A percentile compares a stretch with the other conserved stretches of the same genome.
Conservation (phyloP, 2,329 filamentous ascomycete species). For the Alternaria incomplexa region DNA sequence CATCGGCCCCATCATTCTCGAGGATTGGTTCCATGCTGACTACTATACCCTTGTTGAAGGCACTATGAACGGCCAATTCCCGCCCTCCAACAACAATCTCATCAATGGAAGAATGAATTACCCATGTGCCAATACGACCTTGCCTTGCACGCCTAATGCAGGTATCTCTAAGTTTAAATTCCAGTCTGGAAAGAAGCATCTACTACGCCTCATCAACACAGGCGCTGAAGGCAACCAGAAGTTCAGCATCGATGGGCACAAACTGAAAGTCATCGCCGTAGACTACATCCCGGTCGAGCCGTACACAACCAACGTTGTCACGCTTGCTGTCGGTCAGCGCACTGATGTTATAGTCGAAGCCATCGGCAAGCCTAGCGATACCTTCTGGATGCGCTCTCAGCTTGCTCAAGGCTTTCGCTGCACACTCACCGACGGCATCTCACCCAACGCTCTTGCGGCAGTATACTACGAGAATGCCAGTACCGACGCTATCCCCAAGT, state of each 20-base stretch:
- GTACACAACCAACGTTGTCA: slow-evolving; percentile 48
- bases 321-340: slow-evolving; percentile 49
- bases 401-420: slow-evolving; percentile 24
- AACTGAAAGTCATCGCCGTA: slow-evolving; percentile 49
- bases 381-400: slow-evolving; percentile 49
- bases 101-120: slow-evolving; percentile 32
- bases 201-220: slow-evolving; percentile 51
- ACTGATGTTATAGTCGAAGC: slow-evolving; percentile 45
- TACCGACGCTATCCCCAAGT: slow-evolving; percentile 54
- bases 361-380: slow-evolving; percentile 31
- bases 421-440: slow-evolving; percentile 20
- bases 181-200: slow-evolving; percentile 49
- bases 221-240: slow-evolving; percentile 48
- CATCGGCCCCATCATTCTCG: slow-evolving; percentile 48
- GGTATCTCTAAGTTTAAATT: slow-evolving; percentile 48
- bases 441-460: slow-evolving; percentile 54
- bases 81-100: slow-evolving; percentile 24
- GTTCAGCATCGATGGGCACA: slow-evolving; percentile 52
- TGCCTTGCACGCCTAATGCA: slow-evolving; percentile 33
- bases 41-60: slow-evolving; percentile 39
- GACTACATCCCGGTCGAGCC: slow-evolving; percentile 52
- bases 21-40: slow-evolving; percentile 50
- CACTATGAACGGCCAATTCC: slow-evolving; percentile 32
- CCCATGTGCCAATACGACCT: slow-evolving; percentile 35
- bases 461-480: slow-evolving; percentile 70